phyloP scores from a whole-genome alignment of 2,329 filamentous ascomycete genomes.

The Alternaria gansuensis region DNA sequence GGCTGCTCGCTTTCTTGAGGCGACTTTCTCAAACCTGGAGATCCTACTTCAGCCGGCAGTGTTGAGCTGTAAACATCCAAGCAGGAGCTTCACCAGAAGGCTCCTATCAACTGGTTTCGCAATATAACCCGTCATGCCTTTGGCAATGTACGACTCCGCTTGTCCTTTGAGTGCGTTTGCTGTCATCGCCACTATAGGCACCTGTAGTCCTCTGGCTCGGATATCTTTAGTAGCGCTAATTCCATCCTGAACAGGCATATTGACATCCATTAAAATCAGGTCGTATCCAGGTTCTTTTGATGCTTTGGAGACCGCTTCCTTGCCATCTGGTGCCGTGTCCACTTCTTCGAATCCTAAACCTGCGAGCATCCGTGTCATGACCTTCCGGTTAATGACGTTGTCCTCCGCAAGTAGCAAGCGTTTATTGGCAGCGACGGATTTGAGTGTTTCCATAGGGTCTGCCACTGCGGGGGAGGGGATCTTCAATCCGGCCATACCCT shows the following conservation, averaged over 20 bases:
- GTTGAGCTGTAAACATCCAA: conserved; percentile 35
- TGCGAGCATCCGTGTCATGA: conserved; percentile 59
- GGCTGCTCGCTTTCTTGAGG: neutral
- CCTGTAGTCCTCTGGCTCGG: conserved; percentile 27
- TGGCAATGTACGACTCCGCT: conserved; percentile 62
- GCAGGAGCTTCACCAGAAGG: conserved; percentile 56
- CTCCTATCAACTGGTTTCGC: conserved; percentile 64
- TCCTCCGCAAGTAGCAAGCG: conserved; percentile 58
- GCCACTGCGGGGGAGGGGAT: conserved; percentile 19
- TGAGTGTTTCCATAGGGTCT: conserved; percentile 36
- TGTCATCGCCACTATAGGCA: conserved; percentile 65
- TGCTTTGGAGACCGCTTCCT: conserved; percentile 52
- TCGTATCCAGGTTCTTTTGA: conserved; percentile 31
- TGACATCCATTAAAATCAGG: conserved; percentile 50
- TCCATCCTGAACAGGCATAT: conserved; percentile 49
- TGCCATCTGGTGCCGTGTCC: conserved; percentile 54
- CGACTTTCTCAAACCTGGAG: neutral
- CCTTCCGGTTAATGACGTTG: conserved; percentile 59
- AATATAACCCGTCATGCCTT: conserved; percentile 66
- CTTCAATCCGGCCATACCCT: conserved; percentile 21
- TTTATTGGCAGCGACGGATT: conserved; percentile 31
- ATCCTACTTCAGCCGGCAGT: conserved; percentile 16
- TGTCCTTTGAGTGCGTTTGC: conserved; percentile 66
- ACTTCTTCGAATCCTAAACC: conserved; percentile 48
- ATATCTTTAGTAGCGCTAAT: conserved; percentile 41